phyloP scores from a whole-genome alignment of 768 basidiomycete species.

The Rhodotorula kratochvilovae region DNA sequence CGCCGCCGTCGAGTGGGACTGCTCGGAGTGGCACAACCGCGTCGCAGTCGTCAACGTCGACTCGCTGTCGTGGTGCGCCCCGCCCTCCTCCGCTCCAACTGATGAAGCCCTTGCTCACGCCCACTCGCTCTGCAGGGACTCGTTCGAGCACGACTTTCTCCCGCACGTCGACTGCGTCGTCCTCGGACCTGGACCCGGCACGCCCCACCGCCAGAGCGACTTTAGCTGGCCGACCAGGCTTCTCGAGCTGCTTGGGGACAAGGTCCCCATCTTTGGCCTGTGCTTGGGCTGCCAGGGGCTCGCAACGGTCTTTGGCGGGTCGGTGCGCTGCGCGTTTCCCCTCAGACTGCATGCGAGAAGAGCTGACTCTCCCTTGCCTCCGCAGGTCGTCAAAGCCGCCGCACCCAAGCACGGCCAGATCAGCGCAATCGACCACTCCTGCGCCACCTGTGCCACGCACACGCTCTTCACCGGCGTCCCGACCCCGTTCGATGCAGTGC shows the following conservation, averaged over 20 bases:
- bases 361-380: not conserved
- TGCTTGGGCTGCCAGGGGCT: constrained; percentile 39
- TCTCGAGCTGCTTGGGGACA: constrained; percentile 16
- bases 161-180: constrained; percentile 34
- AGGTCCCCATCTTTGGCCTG: constrained; percentile 35
- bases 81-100: not conserved
- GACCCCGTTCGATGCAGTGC: constrained; percentile 16
- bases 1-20: constrained; percentile 24
- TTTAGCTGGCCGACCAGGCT: constrained; percentile 33
- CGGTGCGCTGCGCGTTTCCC: too few species aligned
- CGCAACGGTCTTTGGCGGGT: constrained; percentile 31
- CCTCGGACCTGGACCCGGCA: constrained; percentile 36
- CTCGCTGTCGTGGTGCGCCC: constrained; percentile 30
- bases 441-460: not conserved
- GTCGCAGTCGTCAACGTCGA: constrained; percentile 35
- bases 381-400: constrained; percentile 20
- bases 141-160: constrained; percentile 22
- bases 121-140: constrained; percentile 11
- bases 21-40: constrained; percentile 20
- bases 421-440: constrained; percentile 10
- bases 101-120: not conserved
- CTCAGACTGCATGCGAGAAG: too few species aligned
- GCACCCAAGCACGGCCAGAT: constrained; percentile 34
- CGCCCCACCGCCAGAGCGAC: constrained; percentile 27
- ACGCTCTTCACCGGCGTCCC: constrained; percentile 25